Conservation (phyloP, 2,329 filamentous ascomycete species). For the Colletotrichum destructivum region DNA sequence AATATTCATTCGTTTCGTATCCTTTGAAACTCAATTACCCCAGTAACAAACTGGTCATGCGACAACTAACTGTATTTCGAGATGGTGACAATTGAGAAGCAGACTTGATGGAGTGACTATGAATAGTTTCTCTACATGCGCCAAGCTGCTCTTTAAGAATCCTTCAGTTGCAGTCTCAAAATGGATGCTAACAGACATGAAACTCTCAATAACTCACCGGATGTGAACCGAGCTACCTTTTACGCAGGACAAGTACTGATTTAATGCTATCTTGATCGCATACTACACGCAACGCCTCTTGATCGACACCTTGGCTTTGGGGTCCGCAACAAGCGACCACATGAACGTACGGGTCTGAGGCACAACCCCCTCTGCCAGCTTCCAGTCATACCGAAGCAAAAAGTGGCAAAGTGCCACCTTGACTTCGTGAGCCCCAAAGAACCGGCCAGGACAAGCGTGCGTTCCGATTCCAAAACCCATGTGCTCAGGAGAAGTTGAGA, state of each 20-base stretch:
- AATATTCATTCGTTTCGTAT: background rate
- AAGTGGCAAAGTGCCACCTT: background rate
- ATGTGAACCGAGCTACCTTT: no score
- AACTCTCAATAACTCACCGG: no score
- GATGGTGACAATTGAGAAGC: no score
- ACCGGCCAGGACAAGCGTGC: background rate
- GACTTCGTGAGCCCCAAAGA: background rate
- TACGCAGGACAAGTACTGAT: background rate
- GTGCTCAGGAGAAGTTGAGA: slow-evolving; percentile 53
- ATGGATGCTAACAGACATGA: no score
- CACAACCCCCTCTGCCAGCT: background rate
- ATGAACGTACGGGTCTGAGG: slow-evolving; percentile 22
- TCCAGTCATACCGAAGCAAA: slow-evolving; percentile 1
- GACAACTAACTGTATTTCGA: no score
- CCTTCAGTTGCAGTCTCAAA: no score
- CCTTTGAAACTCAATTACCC: no score
- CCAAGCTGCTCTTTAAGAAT: no score
- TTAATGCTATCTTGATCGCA: background rate
- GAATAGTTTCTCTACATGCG: no score
- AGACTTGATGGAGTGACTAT: no score
- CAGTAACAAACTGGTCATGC: no score
- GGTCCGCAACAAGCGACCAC: slow-evolving; percentile 28
- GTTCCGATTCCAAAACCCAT: slow-evolving; percentile 56
- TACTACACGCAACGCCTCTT: background rate
- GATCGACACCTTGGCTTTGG: slow-evolving; percentile 12